Conservation (phyloP, 2,329 filamentous ascomycete species). For the Botryotinia convoluta region DNA sequence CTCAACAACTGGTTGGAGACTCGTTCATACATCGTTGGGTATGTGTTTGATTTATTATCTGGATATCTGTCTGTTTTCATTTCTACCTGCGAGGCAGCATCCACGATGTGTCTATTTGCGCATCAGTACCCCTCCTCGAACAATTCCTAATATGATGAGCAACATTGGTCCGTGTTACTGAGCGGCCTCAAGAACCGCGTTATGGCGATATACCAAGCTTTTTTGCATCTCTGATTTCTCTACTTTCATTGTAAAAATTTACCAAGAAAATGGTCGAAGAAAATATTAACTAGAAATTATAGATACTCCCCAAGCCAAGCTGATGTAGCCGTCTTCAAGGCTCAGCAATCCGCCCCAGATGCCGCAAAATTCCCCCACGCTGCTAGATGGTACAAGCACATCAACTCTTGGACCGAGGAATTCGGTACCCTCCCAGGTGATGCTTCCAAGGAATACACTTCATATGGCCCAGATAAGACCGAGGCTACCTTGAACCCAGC, state of each 20-base stretch:
- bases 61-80: constrained; percentile 25
- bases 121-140: constrained; percentile 25
- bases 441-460: constrained; percentile 80
- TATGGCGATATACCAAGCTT: constrained; percentile 75
- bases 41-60: constrained; percentile 45
- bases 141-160: constrained; percentile 65
- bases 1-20: constrained; percentile 72
- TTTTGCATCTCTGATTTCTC: constrained; percentile 70
- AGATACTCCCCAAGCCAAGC: constrained; percentile 73
- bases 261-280: constrained; percentile 20
- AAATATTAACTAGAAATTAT: constrained; percentile 37
- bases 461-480: constrained; percentile 82
- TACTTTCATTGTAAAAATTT: constrained; percentile 25
- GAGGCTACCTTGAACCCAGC: constrained; percentile 82
- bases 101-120: constrained; percentile 25
- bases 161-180: constrained; percentile 94
- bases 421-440: constrained; percentile 90
- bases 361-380: constrained; percentile 88
- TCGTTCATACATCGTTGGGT: constrained; percentile 81
- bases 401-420: constrained; percentile 87
- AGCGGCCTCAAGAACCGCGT: constrained; percentile 89
- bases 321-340: constrained; percentile 95
- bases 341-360: constrained; percentile 71
- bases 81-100: constrained; percentile 22
- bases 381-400: constrained; percentile 99